Evolutionary conservation across 2,329 filamentous ascomycete genomes (phyloP).

Genomic region (Pseudogymnoascus sp.): DNA sequence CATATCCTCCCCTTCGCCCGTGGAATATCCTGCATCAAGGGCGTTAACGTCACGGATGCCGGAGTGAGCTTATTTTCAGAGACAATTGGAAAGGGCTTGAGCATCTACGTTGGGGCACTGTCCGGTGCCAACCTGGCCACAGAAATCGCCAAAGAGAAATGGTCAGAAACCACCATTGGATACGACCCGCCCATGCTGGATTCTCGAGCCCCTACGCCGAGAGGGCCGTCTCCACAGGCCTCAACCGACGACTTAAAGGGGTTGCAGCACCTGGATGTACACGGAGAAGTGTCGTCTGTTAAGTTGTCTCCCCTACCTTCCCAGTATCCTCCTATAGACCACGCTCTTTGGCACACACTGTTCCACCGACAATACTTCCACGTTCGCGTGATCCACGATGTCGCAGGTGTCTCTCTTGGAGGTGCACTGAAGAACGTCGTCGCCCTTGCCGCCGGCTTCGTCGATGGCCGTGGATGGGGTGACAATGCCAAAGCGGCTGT

Average conservation of each 20-base stretch:
- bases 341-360: constrained; percentile 70
- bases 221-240: constrained; percentile 39
- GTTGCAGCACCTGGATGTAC: constrained; percentile 58
- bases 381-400: constrained; percentile 84
- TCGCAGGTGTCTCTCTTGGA: constrained; percentile 91
- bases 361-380: constrained; percentile 98
- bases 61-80: constrained; percentile 88
- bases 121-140: constrained; percentile 94
- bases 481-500: constrained; percentile 98
- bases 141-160: constrained; percentile 92
- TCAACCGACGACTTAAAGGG: constrained; percentile 42
- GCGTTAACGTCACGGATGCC: constrained; percentile 81
- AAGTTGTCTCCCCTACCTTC: constrained; percentile 66
- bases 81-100: constrained; percentile 80
- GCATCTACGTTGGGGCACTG: constrained; percentile 93
- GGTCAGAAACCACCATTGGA: constrained; percentile 92
- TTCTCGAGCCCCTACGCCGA: constrained; percentile 62
- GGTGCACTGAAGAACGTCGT: constrained; percentile 97
- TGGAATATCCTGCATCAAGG: constrained; percentile 96
- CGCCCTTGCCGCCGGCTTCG: constrained; percentile 86
- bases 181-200: constrained; percentile 90
- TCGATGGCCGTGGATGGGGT: constrained; percentile 92
- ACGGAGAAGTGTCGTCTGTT: constrained; percentile 57
- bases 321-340: constrained; percentile 80
- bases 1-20: constrained; percentile 87